Conservation (phyloP, 2,329 filamentous ascomycete species). For the Claviceps sp. region DNA sequence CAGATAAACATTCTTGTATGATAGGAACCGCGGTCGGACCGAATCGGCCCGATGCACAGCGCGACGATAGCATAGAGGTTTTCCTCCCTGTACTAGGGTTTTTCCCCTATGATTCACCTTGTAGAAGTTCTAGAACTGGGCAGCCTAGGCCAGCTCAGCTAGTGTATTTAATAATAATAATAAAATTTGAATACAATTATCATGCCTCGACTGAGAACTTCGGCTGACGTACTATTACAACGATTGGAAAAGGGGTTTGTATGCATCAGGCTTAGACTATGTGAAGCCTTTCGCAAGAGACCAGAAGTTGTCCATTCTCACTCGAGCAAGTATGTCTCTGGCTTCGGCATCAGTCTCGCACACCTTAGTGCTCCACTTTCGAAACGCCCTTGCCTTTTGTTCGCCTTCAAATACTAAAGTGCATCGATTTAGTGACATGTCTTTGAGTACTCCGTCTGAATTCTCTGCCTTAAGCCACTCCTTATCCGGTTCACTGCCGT, state of each 20-base stretch:
- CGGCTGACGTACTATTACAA: too few relatives aligned
- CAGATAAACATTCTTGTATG: too few relatives aligned
- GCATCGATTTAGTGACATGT: slow-evolving; percentile 72
- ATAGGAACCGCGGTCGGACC: too few relatives aligned
- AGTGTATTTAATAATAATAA: not conserved
- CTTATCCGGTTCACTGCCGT: slow-evolving; percentile 47
- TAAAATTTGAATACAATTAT: too few relatives aligned
- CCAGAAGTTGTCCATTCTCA: slow-evolving; percentile 68
- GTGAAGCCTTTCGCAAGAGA: slow-evolving; percentile 52
- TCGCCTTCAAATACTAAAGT: slow-evolving; percentile 83
- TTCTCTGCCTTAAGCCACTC: slow-evolving; percentile 72
- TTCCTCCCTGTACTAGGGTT: too few relatives aligned
- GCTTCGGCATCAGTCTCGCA: slow-evolving; percentile 88
- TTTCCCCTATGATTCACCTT: too few relatives aligned
- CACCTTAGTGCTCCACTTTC: slow-evolving; percentile 79
- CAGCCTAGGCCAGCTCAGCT: too few relatives aligned
- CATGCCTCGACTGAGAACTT: too few relatives aligned
- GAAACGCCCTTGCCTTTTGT: slow-evolving; percentile 64
- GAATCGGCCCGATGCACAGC: too few relatives aligned
- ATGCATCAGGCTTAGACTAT: not conserved
- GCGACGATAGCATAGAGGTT: too few relatives aligned
- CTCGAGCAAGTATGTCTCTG: slow-evolving; percentile 61
- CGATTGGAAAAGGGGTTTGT: too few relatives aligned
- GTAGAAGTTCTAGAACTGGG: too few relatives aligned
- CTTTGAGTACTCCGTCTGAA: slow-evolving; percentile 64